Evolutionary conservation across 495 filamentous ascomycete species (phyloP).

Genomic region (Talaromyces proteolyticus): DNA sequence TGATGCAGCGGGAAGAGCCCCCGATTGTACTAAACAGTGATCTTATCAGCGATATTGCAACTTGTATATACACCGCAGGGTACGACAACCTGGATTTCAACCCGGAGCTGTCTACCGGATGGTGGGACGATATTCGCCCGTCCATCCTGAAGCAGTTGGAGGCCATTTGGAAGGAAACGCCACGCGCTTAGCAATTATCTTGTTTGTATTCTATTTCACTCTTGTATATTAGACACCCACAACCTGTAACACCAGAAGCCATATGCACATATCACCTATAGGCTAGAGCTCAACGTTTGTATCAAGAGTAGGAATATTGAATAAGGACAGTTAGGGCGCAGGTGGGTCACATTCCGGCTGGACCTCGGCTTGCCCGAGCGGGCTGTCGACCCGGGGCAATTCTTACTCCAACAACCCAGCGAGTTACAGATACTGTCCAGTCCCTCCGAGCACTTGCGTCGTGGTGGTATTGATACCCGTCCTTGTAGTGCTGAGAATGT

Average conservation of each 20-base stretch:
- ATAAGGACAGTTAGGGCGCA: background rate
- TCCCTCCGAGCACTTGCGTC: too few relatives aligned
- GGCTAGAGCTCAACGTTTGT: background rate
- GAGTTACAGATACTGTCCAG: background rate
- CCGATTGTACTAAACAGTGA: conserved; percentile 37
- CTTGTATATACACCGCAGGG: conserved; percentile 1
- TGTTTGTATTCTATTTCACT: too few relatives aligned
- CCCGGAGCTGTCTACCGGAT: background rate
- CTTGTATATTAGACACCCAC: background rate
- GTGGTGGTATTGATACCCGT: too few relatives aligned
- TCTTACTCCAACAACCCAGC: too few relatives aligned
- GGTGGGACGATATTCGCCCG: background rate
- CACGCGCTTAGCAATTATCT: too few relatives aligned
- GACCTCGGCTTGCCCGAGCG: conserved; percentile 4
- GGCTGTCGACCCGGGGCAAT: too few relatives aligned
- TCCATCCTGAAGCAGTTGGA: background rate
- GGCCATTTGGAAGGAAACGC: too few relatives aligned
- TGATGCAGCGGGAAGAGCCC: conserved; percentile 55
- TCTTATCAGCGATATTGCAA: conserved; percentile 17
- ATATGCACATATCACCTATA: too few relatives aligned
- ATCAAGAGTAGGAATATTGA: background rate
- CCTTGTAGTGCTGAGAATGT: background rate
- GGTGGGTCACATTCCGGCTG: background rate
- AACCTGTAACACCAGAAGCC: background rate
- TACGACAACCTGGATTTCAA: background rate